Percentiles rank a stretch among this genome's conserved stretches.
These are phyloP conservation scores for Paramecium octaurelia DNA, from an alignment of 73 alveolate species.

Conservation along the genomic window DNA sequence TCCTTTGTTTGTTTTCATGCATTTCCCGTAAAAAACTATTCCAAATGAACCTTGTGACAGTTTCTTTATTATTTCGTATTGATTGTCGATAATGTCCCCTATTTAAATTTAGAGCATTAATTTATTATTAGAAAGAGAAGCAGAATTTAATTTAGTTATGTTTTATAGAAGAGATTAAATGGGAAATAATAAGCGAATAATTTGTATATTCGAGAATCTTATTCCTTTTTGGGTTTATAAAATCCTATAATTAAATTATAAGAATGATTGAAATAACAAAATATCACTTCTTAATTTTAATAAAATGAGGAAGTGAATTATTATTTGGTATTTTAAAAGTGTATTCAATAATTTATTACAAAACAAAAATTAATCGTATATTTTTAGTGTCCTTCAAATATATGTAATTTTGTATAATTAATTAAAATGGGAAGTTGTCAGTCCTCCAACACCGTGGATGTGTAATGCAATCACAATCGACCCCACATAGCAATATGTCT, in stretches of 20 bases:
- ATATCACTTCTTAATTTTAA: background rate
- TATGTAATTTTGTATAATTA: background rate
- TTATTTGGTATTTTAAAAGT: background rate
- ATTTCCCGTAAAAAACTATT: conserved; percentile 39
- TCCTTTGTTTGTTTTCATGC: background rate
- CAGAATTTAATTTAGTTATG: background rate
- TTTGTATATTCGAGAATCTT: background rate
- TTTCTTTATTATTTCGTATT: background rate
- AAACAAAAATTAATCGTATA: background rate
- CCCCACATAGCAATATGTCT: conserved; percentile 6
- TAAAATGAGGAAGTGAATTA: background rate
- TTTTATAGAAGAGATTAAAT: background rate
- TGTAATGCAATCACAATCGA: background rate
- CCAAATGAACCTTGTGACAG: conserved; percentile 58
- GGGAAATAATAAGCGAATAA: background rate
- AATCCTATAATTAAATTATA: background rate
- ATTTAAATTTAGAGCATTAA: background rate
- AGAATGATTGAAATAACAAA: background rate
- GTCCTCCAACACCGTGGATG: background rate
- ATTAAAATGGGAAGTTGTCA: conserved; percentile 23
- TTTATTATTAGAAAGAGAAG: background rate
- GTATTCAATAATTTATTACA: too few relatives aligned
- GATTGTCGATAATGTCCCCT: conserved; percentile 33
- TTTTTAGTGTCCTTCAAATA: background rate
- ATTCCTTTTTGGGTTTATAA: background rate